phyloP scores from a whole-genome alignment of 805 yeast species.

The Metschnikowia borealis region DNA sequence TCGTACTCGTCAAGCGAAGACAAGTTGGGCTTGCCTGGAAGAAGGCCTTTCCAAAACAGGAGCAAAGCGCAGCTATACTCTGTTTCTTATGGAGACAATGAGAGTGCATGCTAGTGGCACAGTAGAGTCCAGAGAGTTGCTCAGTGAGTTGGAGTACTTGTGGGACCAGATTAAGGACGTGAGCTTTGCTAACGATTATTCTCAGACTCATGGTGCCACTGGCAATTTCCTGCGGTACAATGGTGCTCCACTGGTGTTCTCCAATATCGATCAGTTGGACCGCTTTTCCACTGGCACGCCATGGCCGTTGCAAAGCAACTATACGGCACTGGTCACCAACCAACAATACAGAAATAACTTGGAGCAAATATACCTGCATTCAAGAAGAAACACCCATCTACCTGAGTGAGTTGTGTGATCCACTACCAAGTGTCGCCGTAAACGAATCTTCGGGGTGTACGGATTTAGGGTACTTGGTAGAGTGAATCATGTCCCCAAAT shows the following conservation, averaged over 20 bases:
- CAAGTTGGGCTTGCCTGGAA: constrained; percentile 31
- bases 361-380: constrained; percentile 42
- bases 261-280: constrained; percentile 27
- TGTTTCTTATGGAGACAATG: constrained; percentile 70
- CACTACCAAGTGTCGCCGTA: too few relatives aligned
- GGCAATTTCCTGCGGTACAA: constrained; percentile 4
- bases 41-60: constrained; percentile 64
- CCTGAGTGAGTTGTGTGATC: constrained; percentile 37
- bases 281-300: constrained; percentile 37
- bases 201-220: neutral
- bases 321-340: constrained; percentile 23
- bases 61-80: constrained; percentile 70
- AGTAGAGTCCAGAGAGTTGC: constrained; percentile 59
- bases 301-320: constrained; percentile 27
- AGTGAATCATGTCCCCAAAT: too few relatives aligned
- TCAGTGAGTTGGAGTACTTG: constrained; percentile 62
- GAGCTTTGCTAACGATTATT: constrained; percentile 27
- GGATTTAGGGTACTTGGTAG: too few relatives aligned
- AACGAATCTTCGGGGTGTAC: too few relatives aligned
- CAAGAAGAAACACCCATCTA: constrained; percentile 35
- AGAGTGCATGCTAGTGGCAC: constrained; percentile 63
- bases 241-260: constrained; percentile 14
- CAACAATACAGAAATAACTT: constrained; percentile 33
- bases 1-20: constrained; percentile 16
- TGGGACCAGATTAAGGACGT: constrained; percentile 70